Conservation (phyloP, 257 asterid species). For the Fraxinus excelsior region DNA sequence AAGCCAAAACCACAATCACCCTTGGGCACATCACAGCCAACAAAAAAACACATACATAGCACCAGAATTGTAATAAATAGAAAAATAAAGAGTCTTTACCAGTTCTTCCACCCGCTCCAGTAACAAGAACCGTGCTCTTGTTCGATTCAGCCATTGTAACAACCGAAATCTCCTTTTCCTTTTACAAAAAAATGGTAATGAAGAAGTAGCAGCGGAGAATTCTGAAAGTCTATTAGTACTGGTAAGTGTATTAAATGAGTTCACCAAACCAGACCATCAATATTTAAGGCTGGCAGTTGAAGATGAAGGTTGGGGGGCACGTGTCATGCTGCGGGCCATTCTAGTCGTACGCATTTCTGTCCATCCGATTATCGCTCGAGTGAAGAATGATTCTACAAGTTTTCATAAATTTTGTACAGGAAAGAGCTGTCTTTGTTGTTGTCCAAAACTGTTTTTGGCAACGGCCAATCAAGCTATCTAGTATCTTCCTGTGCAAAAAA, state of each 20-base stretch:
- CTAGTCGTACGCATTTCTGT: not conserved
- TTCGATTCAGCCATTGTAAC: conserved; percentile 38
- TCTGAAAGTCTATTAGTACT: not conserved
- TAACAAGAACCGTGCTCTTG: conserved; percentile 46
- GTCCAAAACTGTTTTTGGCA: too few relatives aligned
- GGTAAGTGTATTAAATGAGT: not conserved
- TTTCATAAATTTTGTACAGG: too few relatives aligned
- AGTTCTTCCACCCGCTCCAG: conserved; percentile 63
- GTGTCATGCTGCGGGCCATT: not conserved
- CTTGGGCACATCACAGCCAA: not conserved
- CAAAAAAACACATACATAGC: not conserved
- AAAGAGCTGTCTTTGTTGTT: too few relatives aligned
- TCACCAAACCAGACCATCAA: not conserved
- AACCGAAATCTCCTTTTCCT: conserved; percentile 24
- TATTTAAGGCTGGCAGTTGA: not conserved
- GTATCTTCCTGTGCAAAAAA: too few relatives aligned
- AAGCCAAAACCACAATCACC: not conserved
- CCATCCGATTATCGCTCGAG: not conserved
- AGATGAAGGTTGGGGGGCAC: not conserved
- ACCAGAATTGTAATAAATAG: not conserved
- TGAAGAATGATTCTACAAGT: not conserved
- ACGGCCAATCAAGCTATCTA: too few relatives aligned
- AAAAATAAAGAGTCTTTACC: conserved; percentile 24
- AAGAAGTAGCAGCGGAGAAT: conserved; percentile 7
- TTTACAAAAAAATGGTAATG: conserved; percentile 14